These are phyloP conservation scores for Paecilomyces variotii DNA, from an alignment of 2,329 filamentous ascomycete species.

Conservation along the genomic window DNA sequence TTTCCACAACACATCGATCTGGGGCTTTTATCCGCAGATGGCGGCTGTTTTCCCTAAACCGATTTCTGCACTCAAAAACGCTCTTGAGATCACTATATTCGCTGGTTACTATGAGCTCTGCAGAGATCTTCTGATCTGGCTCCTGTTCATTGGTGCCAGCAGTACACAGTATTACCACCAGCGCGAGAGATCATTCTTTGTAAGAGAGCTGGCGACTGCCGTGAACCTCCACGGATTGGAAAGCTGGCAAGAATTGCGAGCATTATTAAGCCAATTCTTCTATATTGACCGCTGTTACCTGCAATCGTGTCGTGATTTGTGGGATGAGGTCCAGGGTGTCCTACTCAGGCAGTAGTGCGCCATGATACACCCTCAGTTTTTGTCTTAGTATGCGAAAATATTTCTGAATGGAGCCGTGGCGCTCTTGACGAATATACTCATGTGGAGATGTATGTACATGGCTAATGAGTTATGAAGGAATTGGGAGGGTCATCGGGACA, in stretches of 20 bases:
- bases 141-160: slow-evolving; percentile 28
- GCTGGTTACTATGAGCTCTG: slow-evolving; percentile 24
- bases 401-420: background rate
- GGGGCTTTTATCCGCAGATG: slow-evolving; percentile 30
- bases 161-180: slow-evolving; percentile 9
- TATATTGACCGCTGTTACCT: slow-evolving; percentile 29
- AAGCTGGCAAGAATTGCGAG: slow-evolving; percentile 26
- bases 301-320: slow-evolving; percentile 20
- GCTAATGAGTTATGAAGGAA: background rate
- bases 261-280: slow-evolving; percentile 25
- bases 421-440: background rate
- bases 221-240: slow-evolving; percentile 18
- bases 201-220: slow-evolving; percentile 22
- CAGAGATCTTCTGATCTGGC: slow-evolving; percentile 28
- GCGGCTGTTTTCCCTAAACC: slow-evolving; percentile 28
- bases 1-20: slow-evolving; percentile 33
- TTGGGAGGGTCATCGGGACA: background rate
- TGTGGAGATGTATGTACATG: background rate
- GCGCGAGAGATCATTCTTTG: slow-evolving; percentile 20
- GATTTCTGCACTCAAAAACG: slow-evolving; percentile 22
- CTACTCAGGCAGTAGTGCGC: slow-evolving; percentile 6
- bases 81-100: slow-evolving; percentile 25
- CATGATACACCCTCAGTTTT: background rate
- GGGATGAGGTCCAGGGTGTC: slow-evolving; percentile 22
- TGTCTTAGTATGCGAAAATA: background rate